Evolutionary conservation across 1,284 basidiomycete species (phyloP).

Genomic region (Pascua guehoae): DNA sequence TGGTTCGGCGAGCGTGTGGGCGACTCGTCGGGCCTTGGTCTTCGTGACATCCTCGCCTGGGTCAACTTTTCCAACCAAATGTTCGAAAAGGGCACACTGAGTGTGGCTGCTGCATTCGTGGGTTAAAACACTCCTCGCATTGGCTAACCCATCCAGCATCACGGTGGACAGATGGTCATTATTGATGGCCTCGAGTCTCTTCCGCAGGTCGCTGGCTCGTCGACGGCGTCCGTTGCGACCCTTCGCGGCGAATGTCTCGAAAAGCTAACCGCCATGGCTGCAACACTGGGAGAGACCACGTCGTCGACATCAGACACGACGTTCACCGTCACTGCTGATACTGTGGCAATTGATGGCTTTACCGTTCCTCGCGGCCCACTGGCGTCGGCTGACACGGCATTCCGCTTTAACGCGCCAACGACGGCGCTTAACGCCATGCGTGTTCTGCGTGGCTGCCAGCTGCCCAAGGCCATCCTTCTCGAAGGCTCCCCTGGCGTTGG

Average conservation of each 20-base stretch:
- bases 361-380: slow-evolving; percentile 62
- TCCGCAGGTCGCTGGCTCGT: slow-evolving; percentile 58
- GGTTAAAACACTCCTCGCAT: too few relatives aligned
- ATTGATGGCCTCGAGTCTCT: slow-evolving; percentile 77
- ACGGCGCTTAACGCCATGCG: slow-evolving; percentile 85
- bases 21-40: slow-evolving; percentile 60
- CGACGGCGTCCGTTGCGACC: slow-evolving; percentile 28
- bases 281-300: slow-evolving; percentile 17
- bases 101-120: slow-evolving; percentile 58
- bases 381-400: slow-evolving; percentile 45
- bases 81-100: slow-evolving; percentile 48
- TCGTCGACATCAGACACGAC: slow-evolving; percentile 1
- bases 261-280: slow-evolving; percentile 28
- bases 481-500: slow-evolving; percentile 99
- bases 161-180: slow-evolving; percentile 81
- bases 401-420: slow-evolving; percentile 86
- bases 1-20: slow-evolving; percentile 71
- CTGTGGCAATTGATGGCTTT: slow-evolving; percentile 72
- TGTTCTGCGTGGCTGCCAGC: slow-evolving; percentile 83
- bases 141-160: slow-evolving; percentile 50
- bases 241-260: slow-evolving; percentile 41
- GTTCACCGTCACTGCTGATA: slow-evolving; percentile 22
- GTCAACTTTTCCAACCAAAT: slow-evolving; percentile 76
- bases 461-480: slow-evolving; percentile 86
- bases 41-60: slow-evolving; percentile 94